Evolutionary conservation across 108 stramenopile genomes (phyloP).

Genomic region (Parmales sp.): DNA sequence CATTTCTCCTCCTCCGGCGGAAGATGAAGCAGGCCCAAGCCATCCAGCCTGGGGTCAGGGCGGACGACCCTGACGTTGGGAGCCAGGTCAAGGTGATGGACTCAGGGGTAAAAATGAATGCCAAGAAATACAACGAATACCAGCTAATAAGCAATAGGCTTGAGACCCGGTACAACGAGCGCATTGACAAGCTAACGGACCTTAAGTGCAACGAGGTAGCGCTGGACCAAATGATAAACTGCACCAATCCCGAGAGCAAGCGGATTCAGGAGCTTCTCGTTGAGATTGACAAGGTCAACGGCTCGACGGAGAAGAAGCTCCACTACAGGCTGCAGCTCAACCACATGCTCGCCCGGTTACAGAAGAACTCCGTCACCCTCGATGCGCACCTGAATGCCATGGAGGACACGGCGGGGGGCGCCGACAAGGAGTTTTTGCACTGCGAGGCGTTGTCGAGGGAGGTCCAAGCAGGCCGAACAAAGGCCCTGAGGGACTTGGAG

Average conservation of each 20-base stretch:
- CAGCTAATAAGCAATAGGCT: slow-evolving; percentile 38
- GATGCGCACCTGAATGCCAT: slow-evolving; percentile 50
- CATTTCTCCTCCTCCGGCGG: slow-evolving; percentile 18
- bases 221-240: slow-evolving; percentile 47
- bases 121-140: slow-evolving; percentile 55
- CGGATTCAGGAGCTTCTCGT: slow-evolving; percentile 35
- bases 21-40: slow-evolving; percentile 21
- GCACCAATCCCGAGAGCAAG: slow-evolving; percentile 38
- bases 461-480: slow-evolving; percentile 29
- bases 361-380: slow-evolving; percentile 44
- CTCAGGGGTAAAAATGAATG: slow-evolving; percentile 37
- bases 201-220: slow-evolving; percentile 47
- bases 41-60: slow-evolving; percentile 10
- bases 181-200: slow-evolving; percentile 33
- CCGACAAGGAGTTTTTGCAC: slow-evolving; percentile 28
- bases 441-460: slow-evolving; percentile 35
- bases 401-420: slow-evolving; percentile 37
- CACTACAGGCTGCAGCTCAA: slow-evolving; percentile 53
- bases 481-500: slow-evolving; percentile 29
- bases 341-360: slow-evolving; percentile 45
- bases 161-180: slow-evolving; percentile 32
- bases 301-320: slow-evolving; percentile 33
- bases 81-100: slow-evolving; percentile 35
- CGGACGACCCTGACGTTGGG: slow-evolving; percentile 12
- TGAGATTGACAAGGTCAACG: slow-evolving; percentile 41